Evolutionary conservation across 768 basidiomycete species (phyloP), one percentile per base, ranked within the genome.

Genomic region (Xerocomus spinulosus): DNA sequence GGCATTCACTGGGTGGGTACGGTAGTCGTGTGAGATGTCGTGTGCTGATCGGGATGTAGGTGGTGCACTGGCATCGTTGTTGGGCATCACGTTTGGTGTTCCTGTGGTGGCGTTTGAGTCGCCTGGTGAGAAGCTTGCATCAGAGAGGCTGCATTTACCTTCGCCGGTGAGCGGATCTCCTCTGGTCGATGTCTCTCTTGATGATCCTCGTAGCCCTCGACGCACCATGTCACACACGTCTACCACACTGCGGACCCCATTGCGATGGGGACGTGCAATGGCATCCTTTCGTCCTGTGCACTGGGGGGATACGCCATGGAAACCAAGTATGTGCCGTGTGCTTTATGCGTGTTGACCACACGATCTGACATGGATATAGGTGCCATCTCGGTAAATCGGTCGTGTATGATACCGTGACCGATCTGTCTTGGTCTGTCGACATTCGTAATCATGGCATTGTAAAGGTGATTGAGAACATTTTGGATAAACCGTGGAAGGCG

Each of bases 211-310:
- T 54, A 87, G 83, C 87, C 86, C 28, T 84, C 82, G 7, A 77
- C 77, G 9, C 81, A 85, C 14, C 87, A 88, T 56, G 76, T 96
- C 51, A 93, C 88, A 0, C 94, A 97, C 65, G 74, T 98, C 24
- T 96, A 88, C 67, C 90, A 96, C 61, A 95, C 86, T 18, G 94
- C 93, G 23, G 94, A 98, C 68, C 94, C 94, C 5, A 88, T 97
- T 42, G 81, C 94, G 17, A 91, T 91, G 83, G 88, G 88, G 29
- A 84, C 82, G 8, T 92, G 91, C 68, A 92, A 80, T 48, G 90
- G 90, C 13, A 71, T 87, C 2, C 59, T 88, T 1, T 92, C 87
- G 1, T 79, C 83, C 2, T 98, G 94, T 62, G 82, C 87, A 4
- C 67, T 91, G 9, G 89, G 77, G 18, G 94, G 94, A n/a, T 96